These are phyloP conservation scores for Penicillium ucsense DNA, from an alignment of 495 filamentous ascomycete species.

Conservation along the genomic window DNA sequence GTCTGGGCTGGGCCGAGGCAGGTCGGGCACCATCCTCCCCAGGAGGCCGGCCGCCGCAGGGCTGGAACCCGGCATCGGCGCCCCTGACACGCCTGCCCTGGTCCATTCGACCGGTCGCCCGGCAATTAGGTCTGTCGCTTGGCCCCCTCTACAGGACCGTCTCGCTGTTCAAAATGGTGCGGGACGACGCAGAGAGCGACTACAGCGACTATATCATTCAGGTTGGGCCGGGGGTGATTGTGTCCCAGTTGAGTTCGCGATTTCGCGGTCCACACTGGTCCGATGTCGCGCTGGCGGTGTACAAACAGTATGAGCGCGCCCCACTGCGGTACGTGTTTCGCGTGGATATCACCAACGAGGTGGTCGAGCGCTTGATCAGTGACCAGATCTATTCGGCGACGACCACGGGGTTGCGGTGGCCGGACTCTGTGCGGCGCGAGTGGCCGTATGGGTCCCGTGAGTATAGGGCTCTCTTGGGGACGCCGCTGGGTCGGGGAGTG, in stretches of 20 bases:
- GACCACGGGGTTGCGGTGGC: neutral
- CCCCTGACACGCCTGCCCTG: neutral
- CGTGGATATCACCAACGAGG: neutral
- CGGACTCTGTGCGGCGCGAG: neutral
- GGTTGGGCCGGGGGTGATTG: conserved; percentile 1
- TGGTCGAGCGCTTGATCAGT: neutral
- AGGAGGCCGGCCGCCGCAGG: neutral
- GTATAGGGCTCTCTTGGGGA: conserved; percentile 2
- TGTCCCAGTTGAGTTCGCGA: neutral
- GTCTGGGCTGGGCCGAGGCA: neutral
- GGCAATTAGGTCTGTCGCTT: neutral
- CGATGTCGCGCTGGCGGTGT: conserved; percentile 4
- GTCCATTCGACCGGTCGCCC: neutral
- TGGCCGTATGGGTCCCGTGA: neutral
- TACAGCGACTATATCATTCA: conserved; percentile 2
- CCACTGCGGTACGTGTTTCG: conserved; percentile 3
- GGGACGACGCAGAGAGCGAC: neutral
- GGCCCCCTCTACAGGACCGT: neutral
- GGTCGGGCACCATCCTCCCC: neutral
- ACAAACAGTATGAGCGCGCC: neutral
- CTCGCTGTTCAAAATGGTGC: neutral
- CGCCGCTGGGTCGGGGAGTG: neutral
- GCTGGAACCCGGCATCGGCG: neutral
- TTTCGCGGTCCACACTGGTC: conserved; percentile 6
- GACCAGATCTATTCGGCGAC: neutral